Percentiles rank a stretch among this genome's conserved stretches.
Conservation (phyloP, 371 early-diverging fungal genomes). For the Capillidium rhysosporum region DNA sequence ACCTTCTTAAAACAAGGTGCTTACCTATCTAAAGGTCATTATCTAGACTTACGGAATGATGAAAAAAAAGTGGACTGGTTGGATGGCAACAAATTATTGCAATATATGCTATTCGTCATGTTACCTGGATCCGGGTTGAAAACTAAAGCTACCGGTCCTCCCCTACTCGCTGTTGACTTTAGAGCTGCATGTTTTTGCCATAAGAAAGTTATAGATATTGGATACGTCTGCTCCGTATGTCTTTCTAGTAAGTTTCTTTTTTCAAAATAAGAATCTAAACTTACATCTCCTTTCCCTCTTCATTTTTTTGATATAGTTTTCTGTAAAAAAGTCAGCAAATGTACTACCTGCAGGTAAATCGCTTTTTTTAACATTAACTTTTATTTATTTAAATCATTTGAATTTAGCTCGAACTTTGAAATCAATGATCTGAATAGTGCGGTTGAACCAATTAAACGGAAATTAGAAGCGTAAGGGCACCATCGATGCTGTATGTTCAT, state of each 20-base stretch:
- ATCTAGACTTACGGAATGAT: constrained; percentile 35
- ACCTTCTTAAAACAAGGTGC: constrained; percentile 87
- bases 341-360: no score
- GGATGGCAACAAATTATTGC: constrained; percentile 30
- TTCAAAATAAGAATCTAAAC: no score
- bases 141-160: constrained; percentile 43
- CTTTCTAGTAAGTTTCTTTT: constrained; percentile 51
- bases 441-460: no score
- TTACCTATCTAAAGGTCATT: constrained; percentile 73
- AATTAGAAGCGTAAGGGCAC: no score
- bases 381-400: no score
- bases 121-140: constrained; percentile 62
- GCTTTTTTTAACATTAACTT: no score
- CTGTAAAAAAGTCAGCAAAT: no score
- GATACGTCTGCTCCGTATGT: constrained; percentile 91
- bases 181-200: constrained; percentile 95
- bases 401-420: no score
- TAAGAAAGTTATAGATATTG: constrained; percentile 71
- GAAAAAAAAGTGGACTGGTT: constrained; percentile 41
- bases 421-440: no score
- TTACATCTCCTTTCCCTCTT: no score
- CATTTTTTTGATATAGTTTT: no score
- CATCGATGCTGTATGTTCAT: no score
- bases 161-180: constrained; percentile 71
- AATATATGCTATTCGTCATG: constrained; percentile 28